Base-by-base conservation (phyloP, 805 yeast genomes). In the Groenewaldozyma salmanticensis region DNA sequence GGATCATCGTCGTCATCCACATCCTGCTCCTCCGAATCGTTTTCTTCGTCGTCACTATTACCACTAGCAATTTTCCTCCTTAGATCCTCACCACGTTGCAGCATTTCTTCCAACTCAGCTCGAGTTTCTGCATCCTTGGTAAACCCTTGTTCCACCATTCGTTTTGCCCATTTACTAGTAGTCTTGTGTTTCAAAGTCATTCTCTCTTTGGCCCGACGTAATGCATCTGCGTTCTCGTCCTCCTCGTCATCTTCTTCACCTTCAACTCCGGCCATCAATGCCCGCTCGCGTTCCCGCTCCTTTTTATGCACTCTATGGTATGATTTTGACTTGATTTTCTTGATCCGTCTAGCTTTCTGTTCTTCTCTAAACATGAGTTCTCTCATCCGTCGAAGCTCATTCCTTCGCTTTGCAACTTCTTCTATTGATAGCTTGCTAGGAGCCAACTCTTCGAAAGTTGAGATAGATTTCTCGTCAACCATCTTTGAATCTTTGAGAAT, bases 341-440 rank as follows among this genome's bases (percentile, higher is more conserved):
- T 90, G 54, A 92, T 71, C 52, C 98, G 74, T 61, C 76, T 87
- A 6, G 97, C 88, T 55, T 84, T 80, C 56, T 79, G 75, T 65
- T 90, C 96, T 54, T 90, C 96, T 53, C 97, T 73, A 66, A 87
- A 92, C 95, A 90, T 85, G 48, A 90, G 72, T 58, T 92, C 98
- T 49, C 98, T 74, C 96, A 87, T 86, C 55, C 82, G 64, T 51
- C 97, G 74, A 51, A 90, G 70, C 62, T 90, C 95, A 44, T 76
- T 74, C 5, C 92, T 80, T 45, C 94, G 72, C 57, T 78, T 76
- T 42, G 67, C 65, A 65, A 90, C 64, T 38, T 92, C 97, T 46
- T 82, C 94, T 21, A 79, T 74, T 0, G 92, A 71, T 60, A 90
- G 64, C 54, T 81, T 79, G 1, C 95, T 87, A 2, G 83, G 76